phyloP scores from a whole-genome alignment of 2,329 filamentous ascomycete genomes.

The Berkeleyomyces rouxiae region DNA sequence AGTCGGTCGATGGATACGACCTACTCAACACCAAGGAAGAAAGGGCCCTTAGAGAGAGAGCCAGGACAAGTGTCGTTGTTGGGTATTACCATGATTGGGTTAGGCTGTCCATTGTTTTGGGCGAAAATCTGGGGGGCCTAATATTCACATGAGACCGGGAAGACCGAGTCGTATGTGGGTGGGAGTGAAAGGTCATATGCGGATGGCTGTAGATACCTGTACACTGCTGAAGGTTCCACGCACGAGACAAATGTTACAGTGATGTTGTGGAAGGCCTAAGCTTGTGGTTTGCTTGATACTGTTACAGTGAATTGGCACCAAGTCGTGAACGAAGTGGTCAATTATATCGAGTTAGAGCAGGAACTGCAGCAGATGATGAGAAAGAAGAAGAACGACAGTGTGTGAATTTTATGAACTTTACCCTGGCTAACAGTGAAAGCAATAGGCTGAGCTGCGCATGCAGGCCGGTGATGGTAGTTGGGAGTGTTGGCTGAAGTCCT shows the following conservation, averaged over 20 bases:
- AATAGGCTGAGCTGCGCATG: background rate
- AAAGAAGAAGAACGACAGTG: too few species aligned
- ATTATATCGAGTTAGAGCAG: background rate
- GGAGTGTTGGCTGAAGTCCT: background rate
- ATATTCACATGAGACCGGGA: background rate
- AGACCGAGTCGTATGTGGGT: background rate
- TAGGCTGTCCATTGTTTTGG: background rate
- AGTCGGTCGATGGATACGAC: background rate
- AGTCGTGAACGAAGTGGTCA: background rate
- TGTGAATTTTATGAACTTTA: too few species aligned
- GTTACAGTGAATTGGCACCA: background rate
- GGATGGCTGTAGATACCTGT: background rate
- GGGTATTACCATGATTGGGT: background rate
- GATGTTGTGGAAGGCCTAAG: background rate
- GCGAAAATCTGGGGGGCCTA: background rate
- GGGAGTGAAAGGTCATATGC: background rate
- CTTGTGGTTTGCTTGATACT: background rate
- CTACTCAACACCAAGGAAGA: background rate
- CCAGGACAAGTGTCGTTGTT: background rate
- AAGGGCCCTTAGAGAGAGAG: background rate
- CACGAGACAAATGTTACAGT: background rate
- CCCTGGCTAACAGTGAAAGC: too few species aligned
- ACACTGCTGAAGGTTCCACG: background rate
- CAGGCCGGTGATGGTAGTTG: background rate
- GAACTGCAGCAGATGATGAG: too few species aligned